Evolutionary conservation across 441 rosid genomes (phyloP), one percentile per base, ranked within the genome.

Genomic region (Breynia disticha): DNA sequence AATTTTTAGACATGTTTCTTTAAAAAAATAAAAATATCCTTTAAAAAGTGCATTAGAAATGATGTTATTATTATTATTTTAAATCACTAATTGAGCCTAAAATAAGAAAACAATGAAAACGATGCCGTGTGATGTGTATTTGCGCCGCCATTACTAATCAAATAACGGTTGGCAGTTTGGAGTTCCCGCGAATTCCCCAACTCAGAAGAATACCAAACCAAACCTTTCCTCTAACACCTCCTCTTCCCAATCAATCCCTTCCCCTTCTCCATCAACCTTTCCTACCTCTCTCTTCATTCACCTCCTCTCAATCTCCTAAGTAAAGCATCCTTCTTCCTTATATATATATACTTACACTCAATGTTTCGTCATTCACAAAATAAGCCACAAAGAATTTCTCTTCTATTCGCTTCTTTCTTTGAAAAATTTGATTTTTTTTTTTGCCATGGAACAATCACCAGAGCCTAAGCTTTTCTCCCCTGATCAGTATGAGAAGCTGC

Each of bases 121-220:
- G 32, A 4, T 39, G 15, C 14, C 12, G 12, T 39, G 9, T 39
- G 2, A 9, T 39, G 43, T 13, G 15, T 2, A 39, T 10, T 39
- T 39, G 15, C 14, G 15, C 9, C 14, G 15, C 43, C 2, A 39
- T 13, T 39, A 17, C 18, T 19, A 19, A 20, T 54, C 16, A 20
- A n/a, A 63, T 37, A 55, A 12, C 58, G 21, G 63, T 46, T 52
- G 5, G 62, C n/a, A 41, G 22, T 46, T 43, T 19, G 52, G 16
- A 43, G 13, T 20, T 78, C 80, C 87, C 85, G 85, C 87, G 90
- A 74, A 72, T 73, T 17, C 57, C 78, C 67, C 63, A 62, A 52
- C 50, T 62, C 46, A 46, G 62, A 80, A 81, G 81, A 69, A 82
- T 67, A 79, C 93, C 83, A 78, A 87, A 79, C 93, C 83, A 78